A percentile compares a stretch with the other conserved stretches of the same genome.
Conservation (phyloP, 2,329 filamentous ascomycete species). For the Stenocarpella maydis region DNA sequence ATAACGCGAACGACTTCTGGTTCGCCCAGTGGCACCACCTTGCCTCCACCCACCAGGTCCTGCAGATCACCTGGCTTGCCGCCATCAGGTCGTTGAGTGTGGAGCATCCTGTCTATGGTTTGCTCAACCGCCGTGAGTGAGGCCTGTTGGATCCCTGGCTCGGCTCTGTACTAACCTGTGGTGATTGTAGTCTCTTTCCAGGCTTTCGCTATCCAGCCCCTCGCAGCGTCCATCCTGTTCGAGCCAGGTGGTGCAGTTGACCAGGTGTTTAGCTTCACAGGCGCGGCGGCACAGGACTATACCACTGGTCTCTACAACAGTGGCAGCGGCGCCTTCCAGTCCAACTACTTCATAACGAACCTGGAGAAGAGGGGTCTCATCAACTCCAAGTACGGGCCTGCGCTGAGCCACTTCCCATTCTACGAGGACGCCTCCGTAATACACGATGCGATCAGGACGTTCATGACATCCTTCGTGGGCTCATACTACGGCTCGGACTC, state of each 20-base stretch:
- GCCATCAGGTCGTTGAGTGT: constrained; percentile 55
- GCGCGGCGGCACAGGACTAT: constrained; percentile 42
- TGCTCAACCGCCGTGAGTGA: constrained; percentile 47
- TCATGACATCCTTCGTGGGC: constrained; percentile 52
- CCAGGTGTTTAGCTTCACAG: constrained; percentile 44
- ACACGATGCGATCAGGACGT: constrained; percentile 45
- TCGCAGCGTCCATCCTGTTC: constrained; percentile 42
- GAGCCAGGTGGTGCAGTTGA: constrained; percentile 44
- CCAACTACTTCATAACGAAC: constrained; percentile 50
- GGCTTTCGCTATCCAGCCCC: constrained; percentile 43
- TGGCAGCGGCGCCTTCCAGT: constrained; percentile 45
- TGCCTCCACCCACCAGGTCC: constrained; percentile 51
- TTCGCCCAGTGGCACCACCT: constrained; percentile 54
- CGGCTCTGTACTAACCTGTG: constrained; percentile 20
- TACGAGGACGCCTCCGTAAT: constrained; percentile 52
- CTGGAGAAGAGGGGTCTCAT: constrained; percentile 52
- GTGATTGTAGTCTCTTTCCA: constrained; percentile 42
- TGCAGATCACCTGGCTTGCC: constrained; percentile 54
- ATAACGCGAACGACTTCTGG: constrained; percentile 58
- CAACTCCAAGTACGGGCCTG: constrained; percentile 45
- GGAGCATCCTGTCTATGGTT: constrained; percentile 52
- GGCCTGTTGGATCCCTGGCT: background rate
- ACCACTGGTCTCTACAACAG: constrained; percentile 42
- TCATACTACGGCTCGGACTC: constrained; percentile 51
- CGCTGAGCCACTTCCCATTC: constrained; percentile 53